Evolutionary conservation across 1,284 basidiomycete species (phyloP), one percentile per base, ranked within the genome.

Genomic region (Sanghuangporus weigelae): DNA sequence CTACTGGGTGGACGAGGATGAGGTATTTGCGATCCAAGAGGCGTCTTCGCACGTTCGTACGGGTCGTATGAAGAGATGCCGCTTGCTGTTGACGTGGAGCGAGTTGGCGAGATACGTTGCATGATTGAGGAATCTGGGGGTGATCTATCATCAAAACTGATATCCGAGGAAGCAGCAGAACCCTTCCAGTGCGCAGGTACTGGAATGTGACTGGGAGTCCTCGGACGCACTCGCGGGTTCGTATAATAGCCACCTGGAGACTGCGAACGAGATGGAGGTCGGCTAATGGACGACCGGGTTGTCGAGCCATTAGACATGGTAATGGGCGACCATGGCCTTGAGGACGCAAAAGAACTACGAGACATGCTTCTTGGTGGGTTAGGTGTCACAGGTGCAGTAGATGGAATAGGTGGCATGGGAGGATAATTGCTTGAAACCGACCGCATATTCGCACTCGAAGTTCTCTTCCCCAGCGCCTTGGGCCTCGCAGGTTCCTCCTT

Each of bases 161-260:
- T 71, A 42, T 79, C 80, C 26, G 83, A 81, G 39, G 73, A 75
- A 23, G 74, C 75, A n/a, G 78, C 84, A 57, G 82, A 73, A 23
- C 81, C 82, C 8, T 79, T 78, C 69, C 77, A 77, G 64, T 78
- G 73, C 48, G 62, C 75, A 16, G 89, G 90, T 3, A 75, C 78
- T 58, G 90, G 90, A 64, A 93, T 92, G 64, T 84, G 77, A 69
- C 88, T 90, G 0, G 91, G 91, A 0, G 90, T 91, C 75, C 83
- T 86, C 12, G 90, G 82, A 64, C 90, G 80, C 31, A 82, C 77
- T n/a, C 86, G 83, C 42, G 60, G 57, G 48, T 38, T 54, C 3
- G 60, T 59, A 10, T 42, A 50, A 42, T 57, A 66, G 10, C 53
- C 62, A 49, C 51, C 62, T n/a, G 60, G 49, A 16, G 77, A 76